Evolutionary conservation across 163 green algal genomes (phyloP).

Genomic region (Chloromonas sp.): DNA sequence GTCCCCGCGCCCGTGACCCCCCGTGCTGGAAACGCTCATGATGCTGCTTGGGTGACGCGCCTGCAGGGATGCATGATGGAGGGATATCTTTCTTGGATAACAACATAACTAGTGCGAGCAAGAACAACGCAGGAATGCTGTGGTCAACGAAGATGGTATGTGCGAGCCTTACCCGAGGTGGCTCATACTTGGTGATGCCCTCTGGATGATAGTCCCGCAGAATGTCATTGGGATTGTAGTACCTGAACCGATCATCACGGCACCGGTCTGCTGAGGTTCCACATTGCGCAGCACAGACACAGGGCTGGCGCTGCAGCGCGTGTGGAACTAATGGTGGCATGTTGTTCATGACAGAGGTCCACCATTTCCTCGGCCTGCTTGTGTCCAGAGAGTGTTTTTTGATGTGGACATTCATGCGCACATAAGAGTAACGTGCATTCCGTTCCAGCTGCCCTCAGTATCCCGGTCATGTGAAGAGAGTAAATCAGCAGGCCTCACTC

Average conservation of each 20-base stretch:
- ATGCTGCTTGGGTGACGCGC: slow-evolving; percentile 46
- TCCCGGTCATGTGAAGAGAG: not conserved
- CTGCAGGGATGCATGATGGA: slow-evolving; percentile 1
- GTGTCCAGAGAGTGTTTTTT: not conserved
- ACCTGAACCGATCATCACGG: slow-evolving; percentile 4
- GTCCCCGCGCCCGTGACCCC: slow-evolving; percentile 55
- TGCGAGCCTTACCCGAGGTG: slow-evolving; percentile 9
- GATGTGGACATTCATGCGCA: not conserved
- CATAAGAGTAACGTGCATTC: not conserved
- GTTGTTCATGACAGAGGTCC: no score
- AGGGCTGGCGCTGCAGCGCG: not conserved
- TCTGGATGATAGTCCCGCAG: slow-evolving; percentile 40
- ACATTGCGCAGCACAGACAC: not conserved
- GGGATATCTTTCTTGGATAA: not conserved
- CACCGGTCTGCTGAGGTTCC: not conserved
- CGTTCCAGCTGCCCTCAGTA: no score
- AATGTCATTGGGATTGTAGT: slow-evolving; percentile 37
- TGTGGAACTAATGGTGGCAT: no score
- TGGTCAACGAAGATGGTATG: not conserved
- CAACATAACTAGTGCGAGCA: not conserved
- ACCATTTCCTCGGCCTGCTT: no score
- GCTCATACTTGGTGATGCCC: slow-evolving; percentile 45
- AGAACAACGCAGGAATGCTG: no score
- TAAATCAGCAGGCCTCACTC: not conserved
- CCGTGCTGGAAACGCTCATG: slow-evolving; percentile 63